Conservation (phyloP, 1,284 basidiomycete genomes). For the Xanthoconium separans region DNA sequence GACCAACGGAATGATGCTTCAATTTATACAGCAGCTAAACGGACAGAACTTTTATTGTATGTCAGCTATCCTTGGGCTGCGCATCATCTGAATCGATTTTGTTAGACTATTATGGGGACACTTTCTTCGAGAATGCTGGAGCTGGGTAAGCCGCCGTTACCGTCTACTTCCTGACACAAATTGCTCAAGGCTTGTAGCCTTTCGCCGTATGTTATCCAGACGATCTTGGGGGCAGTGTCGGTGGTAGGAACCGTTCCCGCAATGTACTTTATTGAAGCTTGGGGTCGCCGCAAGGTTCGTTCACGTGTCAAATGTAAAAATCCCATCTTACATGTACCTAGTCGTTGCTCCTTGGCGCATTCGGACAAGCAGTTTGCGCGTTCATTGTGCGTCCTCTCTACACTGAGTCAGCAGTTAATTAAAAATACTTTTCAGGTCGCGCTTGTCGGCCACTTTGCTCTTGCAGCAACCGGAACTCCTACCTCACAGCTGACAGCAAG, state of each 20-base stretch:
- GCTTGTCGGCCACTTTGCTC: conserved; percentile 67
- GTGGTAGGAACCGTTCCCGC: conserved; percentile 66
- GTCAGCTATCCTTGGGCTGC: conserved; percentile 15
- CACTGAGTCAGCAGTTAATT: not conserved
- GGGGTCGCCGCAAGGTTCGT: conserved; percentile 60
- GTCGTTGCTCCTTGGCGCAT: conserved; percentile 67
- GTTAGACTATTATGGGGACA: conserved; percentile 76
- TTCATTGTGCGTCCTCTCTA: conserved; percentile 47
- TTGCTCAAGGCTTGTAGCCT: conserved; percentile 38
- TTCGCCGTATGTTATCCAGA: conserved; percentile 71
- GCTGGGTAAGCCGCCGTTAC: conserved; percentile 43
- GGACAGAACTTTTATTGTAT: conserved; percentile 75
- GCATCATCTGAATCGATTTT: not conserved
- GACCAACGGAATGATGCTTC: conserved; percentile 76
- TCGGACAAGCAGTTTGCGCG: conserved; percentile 61
- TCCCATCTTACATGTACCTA: conserved; percentile 21
- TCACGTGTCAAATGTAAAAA: not conserved
- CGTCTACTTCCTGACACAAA: not conserved
- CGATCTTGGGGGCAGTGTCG: conserved; percentile 68
- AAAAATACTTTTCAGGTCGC: conserved; percentile 45
- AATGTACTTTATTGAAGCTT: conserved; percentile 62
- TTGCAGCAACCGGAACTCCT: conserved; percentile 46
- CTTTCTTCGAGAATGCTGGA: conserved; percentile 78
- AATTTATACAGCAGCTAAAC: conserved; percentile 79
- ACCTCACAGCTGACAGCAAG: conserved; percentile 39